phyloP scores from a whole-genome alignment of 2,329 filamentous ascomycete species.

The Penicillium sp. region DNA sequence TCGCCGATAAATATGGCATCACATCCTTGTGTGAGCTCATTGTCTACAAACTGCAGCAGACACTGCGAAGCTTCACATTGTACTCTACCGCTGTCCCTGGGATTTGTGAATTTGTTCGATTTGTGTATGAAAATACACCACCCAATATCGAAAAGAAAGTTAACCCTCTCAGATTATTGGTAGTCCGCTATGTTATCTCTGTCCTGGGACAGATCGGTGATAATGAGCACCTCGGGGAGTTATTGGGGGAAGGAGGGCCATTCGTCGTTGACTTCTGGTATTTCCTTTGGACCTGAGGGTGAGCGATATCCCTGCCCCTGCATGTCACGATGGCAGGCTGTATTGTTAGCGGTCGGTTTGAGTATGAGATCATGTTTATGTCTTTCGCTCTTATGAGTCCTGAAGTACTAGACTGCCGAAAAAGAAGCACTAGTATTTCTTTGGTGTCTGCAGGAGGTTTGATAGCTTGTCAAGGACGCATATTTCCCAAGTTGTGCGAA shows the following conservation, averaged over 20 bases:
- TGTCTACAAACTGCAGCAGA: background rate
- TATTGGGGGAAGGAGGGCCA: conserved; percentile 23
- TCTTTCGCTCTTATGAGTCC: no score
- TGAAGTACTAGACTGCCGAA: no score
- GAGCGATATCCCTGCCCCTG: no score
- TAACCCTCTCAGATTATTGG: background rate
- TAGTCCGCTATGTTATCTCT: conserved; percentile 19
- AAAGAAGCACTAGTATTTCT: no score
- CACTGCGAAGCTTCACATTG: background rate
- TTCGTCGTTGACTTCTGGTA: conserved; percentile 18
- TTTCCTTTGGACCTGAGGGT: background rate
- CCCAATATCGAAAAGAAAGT: no score
- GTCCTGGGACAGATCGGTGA: conserved; percentile 20
- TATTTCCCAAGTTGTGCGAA: no score
- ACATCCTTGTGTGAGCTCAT: background rate
- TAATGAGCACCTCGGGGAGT: conserved; percentile 10
- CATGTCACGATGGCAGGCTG: no score
- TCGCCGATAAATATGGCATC: background rate
- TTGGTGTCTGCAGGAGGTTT: no score
- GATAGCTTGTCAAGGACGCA: no score
- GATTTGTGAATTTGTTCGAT: conserved; percentile 41
- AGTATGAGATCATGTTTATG: no score
- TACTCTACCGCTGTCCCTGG: conserved; percentile 24
- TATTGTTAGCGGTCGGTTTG: no score
- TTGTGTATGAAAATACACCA: conserved; percentile 41